These are phyloP conservation scores for Ceratobasidium sp. DNA, from an alignment of 1,284 basidiomycete species.

Conservation along the genomic window DNA sequence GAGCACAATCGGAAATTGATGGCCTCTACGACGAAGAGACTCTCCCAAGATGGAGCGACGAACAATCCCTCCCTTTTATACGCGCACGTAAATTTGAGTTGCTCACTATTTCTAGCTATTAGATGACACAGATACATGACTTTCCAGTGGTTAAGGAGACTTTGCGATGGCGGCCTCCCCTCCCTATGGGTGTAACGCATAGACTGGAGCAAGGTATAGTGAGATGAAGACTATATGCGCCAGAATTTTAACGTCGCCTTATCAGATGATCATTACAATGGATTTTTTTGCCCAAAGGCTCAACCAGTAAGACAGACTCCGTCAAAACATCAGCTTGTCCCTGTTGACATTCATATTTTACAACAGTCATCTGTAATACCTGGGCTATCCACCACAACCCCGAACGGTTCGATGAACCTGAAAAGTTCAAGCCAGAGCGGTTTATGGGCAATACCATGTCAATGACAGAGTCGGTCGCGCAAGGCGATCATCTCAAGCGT, in stretches of 20 bases:
- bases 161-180: slow-evolving; percentile 20
- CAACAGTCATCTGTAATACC: slow-evolving; percentile 34
- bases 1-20: slow-evolving; percentile 17
- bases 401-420: slow-evolving; percentile 14
- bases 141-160: slow-evolving; percentile 20
- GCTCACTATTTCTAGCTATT: background rate
- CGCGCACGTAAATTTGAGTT: background rate
- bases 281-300: slow-evolving; percentile 30
- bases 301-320: slow-evolving; percentile 2
- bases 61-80: background rate
- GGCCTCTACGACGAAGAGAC: slow-evolving; percentile 22
- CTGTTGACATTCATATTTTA: background rate
- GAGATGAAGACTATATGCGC: background rate
- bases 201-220: slow-evolving; percentile 22
- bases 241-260: background rate
- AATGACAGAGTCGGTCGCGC: slow-evolving; percentile 24
- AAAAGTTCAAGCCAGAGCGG: slow-evolving; percentile 20
- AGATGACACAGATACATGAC: background rate
- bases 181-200: slow-evolving; percentile 20
- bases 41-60: slow-evolving; percentile 19
- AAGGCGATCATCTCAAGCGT: slow-evolving; percentile 28
- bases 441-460: slow-evolving; percentile 23
- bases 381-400: slow-evolving; percentile 30
- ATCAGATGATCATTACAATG: slow-evolving; percentile 30
- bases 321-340: background rate